These are phyloP conservation scores for Lactarius tabidus DNA, from an alignment of 768 basidiomycete genomes.

Conservation along the genomic window DNA sequence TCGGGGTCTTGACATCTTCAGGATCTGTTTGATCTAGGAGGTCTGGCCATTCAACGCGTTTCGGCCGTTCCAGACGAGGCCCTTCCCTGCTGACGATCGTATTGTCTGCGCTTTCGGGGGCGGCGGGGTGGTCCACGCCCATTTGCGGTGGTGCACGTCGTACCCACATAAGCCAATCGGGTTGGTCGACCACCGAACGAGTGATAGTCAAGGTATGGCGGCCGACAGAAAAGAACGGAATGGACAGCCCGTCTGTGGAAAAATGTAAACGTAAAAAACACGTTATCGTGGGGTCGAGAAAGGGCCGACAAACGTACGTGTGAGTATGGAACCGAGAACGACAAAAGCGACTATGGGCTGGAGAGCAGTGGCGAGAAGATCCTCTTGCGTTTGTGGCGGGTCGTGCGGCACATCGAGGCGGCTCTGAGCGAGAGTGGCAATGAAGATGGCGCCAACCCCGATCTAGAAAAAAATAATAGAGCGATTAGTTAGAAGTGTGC, in stretches of 20 bases:
- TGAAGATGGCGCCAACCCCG: conserved; percentile 91
- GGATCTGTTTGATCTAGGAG: not conserved
- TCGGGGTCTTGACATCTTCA: not conserved
- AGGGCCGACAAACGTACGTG: conserved; percentile 48
- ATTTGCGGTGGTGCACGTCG: conserved; percentile 13
- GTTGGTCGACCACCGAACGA: conserved; percentile 12
- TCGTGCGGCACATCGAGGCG: conserved; percentile 52
- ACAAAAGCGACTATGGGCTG: conserved; percentile 86
- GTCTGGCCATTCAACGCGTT: not conserved
- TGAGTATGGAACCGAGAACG: conserved; percentile 80
- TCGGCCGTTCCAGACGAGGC: not conserved
- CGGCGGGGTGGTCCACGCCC: not conserved
- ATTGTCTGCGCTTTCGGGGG: not conserved
- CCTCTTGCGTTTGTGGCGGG: conserved; percentile 65
- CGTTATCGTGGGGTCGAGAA: not conserved
- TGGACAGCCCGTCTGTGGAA: conserved; percentile 42
- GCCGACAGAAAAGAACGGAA: conserved; percentile 47
- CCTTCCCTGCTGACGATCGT: not conserved
- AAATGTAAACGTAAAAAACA: not conserved
- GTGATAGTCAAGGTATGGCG: conserved; percentile 12
- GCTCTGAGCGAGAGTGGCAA: conserved; percentile 67
- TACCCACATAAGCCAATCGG: conserved; percentile 26
- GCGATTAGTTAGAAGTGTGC: not conserved
- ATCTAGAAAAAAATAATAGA: conserved; percentile 46
- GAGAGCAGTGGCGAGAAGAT: conserved; percentile 66